Evolutionary conservation across 1,284 basidiomycete genomes (phyloP).

Genomic region (Fomitiporia mediterranea): DNA sequence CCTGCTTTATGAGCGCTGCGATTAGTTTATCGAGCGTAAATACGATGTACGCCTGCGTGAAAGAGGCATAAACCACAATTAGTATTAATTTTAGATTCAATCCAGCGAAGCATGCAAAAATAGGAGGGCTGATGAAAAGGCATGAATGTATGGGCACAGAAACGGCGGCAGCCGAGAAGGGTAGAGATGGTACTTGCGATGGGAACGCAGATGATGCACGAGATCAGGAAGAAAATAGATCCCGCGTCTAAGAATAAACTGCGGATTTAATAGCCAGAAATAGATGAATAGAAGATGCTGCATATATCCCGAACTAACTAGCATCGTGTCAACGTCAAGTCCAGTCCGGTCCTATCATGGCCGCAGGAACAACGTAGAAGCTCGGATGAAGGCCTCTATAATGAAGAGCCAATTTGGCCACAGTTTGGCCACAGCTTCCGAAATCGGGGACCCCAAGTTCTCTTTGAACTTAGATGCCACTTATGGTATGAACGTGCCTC

Average conservation of each 20-base stretch:
- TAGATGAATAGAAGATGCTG: background rate
- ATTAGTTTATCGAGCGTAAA: conserved; percentile 94
- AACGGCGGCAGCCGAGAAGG: background rate
- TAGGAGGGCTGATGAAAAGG: background rate
- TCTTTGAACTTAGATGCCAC: no score
- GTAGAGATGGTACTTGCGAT: background rate
- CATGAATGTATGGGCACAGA: background rate
- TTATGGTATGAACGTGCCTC: no score
- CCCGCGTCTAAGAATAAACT: background rate
- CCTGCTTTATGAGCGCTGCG: conserved; percentile 85
- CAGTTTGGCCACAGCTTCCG: no score
- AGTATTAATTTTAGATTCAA: background rate
- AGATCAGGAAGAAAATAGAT: background rate
- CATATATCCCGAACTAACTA: no score
- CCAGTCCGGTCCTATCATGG: no score
- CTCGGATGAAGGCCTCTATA: no score
- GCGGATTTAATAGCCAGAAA: background rate
- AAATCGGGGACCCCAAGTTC: no score
- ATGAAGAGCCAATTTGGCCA: no score
- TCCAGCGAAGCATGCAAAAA: background rate
- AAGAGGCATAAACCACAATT: background rate
- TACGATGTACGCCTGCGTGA: conserved; percentile 68
- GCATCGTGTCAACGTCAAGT: no score
- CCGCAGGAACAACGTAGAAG: no score
- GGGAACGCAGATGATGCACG: background rate